A percentile compares a stretch with the other conserved stretches of the same genome.
Conservation (phyloP, 2,329 filamentous ascomycete species). For the Aspergillus caelatus region DNA sequence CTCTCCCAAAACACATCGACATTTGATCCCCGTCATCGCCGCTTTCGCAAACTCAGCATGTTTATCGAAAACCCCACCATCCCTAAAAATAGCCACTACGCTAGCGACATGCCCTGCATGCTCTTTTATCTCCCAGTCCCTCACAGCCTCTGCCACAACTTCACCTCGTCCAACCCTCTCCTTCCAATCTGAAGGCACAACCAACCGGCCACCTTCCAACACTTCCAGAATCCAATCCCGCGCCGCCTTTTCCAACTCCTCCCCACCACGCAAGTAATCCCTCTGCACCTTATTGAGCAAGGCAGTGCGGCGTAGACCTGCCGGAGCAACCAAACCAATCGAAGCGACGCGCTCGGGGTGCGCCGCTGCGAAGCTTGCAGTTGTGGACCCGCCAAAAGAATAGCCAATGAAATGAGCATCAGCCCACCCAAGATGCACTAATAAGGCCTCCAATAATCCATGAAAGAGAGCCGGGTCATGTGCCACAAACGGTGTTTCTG, state of each 20-base stretch:
- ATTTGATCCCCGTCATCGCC: slow-evolving; percentile 26
- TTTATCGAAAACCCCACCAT: slow-evolving; percentile 48
- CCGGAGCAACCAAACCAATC: slow-evolving; percentile 51
- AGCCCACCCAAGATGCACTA: slow-evolving; percentile 47
- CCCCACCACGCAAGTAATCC: slow-evolving; percentile 27
- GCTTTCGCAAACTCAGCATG: slow-evolving; percentile 36
- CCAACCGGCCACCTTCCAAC: slow-evolving; percentile 49
- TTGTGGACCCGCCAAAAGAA: slow-evolving; percentile 52
- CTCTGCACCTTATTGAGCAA: slow-evolving; percentile 29
- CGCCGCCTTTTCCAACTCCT: slow-evolving; percentile 34
- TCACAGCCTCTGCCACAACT: slow-evolving; percentile 52
- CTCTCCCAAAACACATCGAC: slow-evolving; percentile 40
- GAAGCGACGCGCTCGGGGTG: slow-evolving; percentile 34
- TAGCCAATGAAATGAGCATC: slow-evolving; percentile 52
- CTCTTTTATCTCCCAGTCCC: slow-evolving; percentile 52
- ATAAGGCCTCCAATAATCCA: slow-evolving; percentile 41
- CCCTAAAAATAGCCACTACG: slow-evolving; percentile 51
- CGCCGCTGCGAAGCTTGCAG: slow-evolving; percentile 42
- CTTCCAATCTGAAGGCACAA: slow-evolving; percentile 50
- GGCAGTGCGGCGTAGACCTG: slow-evolving; percentile 42
- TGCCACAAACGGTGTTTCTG: slow-evolving; percentile 48
- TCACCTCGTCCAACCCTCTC: slow-evolving; percentile 45
- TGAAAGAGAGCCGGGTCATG: slow-evolving; percentile 51
- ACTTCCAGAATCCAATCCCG: slow-evolving; percentile 41
- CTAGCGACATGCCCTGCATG: slow-evolving; percentile 52